Percentiles rank a stretch among this genome's conserved stretches.
These are phyloP conservation scores for Daphne laureola DNA, from an alignment of 441 rosid species.

Conservation along the genomic window DNA sequence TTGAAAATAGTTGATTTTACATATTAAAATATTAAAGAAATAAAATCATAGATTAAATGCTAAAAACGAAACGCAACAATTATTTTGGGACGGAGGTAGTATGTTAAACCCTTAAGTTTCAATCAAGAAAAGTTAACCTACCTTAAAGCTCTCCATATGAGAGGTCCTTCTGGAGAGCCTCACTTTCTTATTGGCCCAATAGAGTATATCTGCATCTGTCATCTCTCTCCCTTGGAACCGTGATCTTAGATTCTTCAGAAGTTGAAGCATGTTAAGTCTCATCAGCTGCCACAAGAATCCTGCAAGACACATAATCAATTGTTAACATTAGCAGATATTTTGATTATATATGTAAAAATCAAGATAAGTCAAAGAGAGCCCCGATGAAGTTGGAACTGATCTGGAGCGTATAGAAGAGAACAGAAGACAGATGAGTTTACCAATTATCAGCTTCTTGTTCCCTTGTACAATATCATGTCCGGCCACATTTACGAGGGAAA, in stretches of 20 bases:
- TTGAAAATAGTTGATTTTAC: no score
- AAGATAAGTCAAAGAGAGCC: no score
- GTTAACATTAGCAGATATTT: background rate
- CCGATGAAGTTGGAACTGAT: no score
- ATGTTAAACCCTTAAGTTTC: no score
- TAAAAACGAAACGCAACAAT: no score
- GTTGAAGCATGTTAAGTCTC: constrained; percentile 91
- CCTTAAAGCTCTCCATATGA: constrained; percentile 84
- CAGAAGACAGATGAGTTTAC: constrained; percentile 21
- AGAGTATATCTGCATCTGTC: constrained; percentile 67
- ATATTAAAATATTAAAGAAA: no score
- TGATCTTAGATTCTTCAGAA: constrained; percentile 70
- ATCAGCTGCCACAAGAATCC: constrained; percentile 97
- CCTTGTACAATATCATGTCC: constrained; percentile 74
- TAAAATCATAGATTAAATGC: no score
- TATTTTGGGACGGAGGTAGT: no score
- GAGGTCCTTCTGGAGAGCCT: constrained; percentile 54
- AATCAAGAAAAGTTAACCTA: constrained; percentile 9
- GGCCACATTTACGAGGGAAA: constrained; percentile 62
- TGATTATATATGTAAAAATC: no score
- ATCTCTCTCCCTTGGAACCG: constrained; percentile 83
- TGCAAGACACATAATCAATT: constrained; percentile 27
- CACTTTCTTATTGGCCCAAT: constrained; percentile 86
- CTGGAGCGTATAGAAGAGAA: background rate
- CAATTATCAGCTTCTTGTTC: constrained; percentile 75